Evolutionary conservation across 345 rosid species (phyloP).

Genomic region (Rhodomyrtus tomentosa): DNA sequence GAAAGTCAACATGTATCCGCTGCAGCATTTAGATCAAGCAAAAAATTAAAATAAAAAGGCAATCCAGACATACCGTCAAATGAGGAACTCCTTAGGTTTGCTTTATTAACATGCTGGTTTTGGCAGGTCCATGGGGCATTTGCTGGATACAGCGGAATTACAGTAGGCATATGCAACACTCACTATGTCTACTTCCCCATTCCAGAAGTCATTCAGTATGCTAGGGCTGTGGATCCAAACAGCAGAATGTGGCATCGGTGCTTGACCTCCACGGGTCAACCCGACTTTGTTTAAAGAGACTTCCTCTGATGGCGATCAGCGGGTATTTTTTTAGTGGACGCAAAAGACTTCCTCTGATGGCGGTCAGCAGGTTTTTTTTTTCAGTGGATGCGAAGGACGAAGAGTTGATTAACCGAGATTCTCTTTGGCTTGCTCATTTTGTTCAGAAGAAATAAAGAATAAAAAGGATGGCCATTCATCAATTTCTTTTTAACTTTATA

Average conservation of each 20-base stretch:
- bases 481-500: not conserved
- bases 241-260: conserved; percentile 99
- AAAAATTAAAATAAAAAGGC: not conserved
- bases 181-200: conserved; percentile 92
- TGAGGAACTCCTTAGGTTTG: not conserved
- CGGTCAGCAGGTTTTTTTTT: not conserved
- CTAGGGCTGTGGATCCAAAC: conserved; percentile 84
- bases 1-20: not conserved
- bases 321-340: not conserved
- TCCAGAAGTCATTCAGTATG: conserved; percentile 81
- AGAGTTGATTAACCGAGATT: not conserved
- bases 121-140: conserved; percentile 94
- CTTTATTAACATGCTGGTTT: not conserved
- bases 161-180: conserved; percentile 92
- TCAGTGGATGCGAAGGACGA: not conserved
- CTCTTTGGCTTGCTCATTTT: not conserved
- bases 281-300: conserved; percentile 51
- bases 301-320: not conserved
- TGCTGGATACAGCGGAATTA: conserved; percentile 94
- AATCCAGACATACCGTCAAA: not conserved
- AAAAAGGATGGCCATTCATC: not conserved
- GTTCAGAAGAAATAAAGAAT: not conserved
- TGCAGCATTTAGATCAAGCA: not conserved
- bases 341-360: not conserved
- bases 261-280: conserved; percentile 95